Conservation (phyloP, 164 flowering plant genomes). For the Kingdonia uniflora region DNA sequence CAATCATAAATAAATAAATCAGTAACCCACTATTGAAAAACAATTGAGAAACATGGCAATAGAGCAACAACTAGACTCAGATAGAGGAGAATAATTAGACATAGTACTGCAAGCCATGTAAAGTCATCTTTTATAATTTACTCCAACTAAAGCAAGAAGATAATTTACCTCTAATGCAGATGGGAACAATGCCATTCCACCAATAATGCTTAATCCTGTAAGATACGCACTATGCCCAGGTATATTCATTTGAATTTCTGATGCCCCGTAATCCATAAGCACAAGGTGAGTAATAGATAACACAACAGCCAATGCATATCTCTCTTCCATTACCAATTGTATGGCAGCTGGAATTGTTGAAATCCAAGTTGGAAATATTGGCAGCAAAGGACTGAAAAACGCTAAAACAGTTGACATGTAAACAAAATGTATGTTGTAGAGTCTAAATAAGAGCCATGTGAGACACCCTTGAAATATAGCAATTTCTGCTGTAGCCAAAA, state of each 20-base stretch:
- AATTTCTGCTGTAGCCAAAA: conserved; percentile 78
- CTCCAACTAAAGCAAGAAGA: not conserved
- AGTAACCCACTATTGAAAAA: no score
- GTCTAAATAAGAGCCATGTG: conserved; percentile 89
- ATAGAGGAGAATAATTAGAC: no score
- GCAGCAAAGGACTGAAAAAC: conserved; percentile 66
- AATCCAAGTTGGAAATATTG: conserved; percentile 70
- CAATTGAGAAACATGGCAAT: no score
- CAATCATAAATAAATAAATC: no score
- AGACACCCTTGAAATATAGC: conserved; percentile 86
- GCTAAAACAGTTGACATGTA: conserved; percentile 85
- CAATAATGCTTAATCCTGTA: conserved; percentile 92
- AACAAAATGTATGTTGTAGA: conserved; percentile 69
- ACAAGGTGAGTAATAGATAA: conserved; percentile 54
- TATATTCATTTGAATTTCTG: conserved; percentile 76
- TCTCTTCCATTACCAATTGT: conserved; percentile 64
- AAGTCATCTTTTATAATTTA: not conserved
- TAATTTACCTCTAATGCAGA: conserved; percentile 80
- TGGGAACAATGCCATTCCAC: conserved; percentile 93
- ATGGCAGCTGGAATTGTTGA: conserved; percentile 72
- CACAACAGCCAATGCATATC: conserved; percentile 49
- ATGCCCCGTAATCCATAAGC: conserved; percentile 69
- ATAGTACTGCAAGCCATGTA: no score
- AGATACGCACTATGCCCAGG: conserved; percentile 80
- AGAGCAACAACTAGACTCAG: no score